These are phyloP conservation scores for Rhododendron vialii DNA, from an alignment of 148 eudicot genomes.

Conservation along the genomic window DNA sequence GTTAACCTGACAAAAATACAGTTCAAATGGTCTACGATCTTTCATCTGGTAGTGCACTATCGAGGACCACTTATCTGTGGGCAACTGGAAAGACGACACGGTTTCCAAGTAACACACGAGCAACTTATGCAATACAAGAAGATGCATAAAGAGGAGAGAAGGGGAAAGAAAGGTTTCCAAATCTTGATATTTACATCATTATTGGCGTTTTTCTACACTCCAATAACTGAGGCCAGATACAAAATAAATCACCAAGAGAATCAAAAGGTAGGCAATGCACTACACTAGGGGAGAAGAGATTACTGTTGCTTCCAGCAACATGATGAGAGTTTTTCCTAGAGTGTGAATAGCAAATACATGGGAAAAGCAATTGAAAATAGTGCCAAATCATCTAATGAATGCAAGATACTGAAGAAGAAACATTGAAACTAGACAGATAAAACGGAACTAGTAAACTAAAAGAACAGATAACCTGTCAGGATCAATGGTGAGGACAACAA, in stretches of 20 bases:
- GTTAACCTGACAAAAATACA: not conserved
- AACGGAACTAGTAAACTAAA: not conserved
- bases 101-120: not conserved
- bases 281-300: not conserved
- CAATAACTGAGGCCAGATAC: not conserved
- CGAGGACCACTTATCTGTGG: not conserved
- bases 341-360: not conserved
- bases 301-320: too few relatives aligned
- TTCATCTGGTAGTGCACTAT: not conserved
- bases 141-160: not conserved
- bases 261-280: not conserved
- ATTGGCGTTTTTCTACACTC: not conserved
- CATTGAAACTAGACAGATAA: not conserved
- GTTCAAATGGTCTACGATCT: not conserved
- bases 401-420: not conserved
- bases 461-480: constrained; percentile 69
- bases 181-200: not conserved
- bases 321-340: not conserved
- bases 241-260: not conserved
- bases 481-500: constrained; percentile 87
- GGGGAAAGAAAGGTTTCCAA: not conserved
- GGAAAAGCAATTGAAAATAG: not conserved
- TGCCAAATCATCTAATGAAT: not conserved
- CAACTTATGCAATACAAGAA: not conserved
- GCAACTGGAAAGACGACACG: not conserved